Percentiles rank a stretch among this genome's conserved stretches.
Conservation (phyloP, 352 stramenopile genomes). For the Lagenidium giganteum region DNA sequence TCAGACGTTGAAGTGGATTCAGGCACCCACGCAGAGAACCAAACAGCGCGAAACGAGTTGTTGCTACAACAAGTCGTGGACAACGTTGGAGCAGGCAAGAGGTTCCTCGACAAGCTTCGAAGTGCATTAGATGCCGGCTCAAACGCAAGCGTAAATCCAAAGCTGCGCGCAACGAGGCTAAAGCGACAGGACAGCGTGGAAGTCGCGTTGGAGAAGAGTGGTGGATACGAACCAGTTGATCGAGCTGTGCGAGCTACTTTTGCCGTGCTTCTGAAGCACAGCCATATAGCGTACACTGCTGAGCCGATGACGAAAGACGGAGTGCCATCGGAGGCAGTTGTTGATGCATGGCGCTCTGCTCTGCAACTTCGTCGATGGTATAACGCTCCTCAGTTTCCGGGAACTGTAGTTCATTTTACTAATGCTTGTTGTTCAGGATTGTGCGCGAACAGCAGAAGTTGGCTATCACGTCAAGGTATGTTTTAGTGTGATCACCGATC, state of each 20-base stretch:
- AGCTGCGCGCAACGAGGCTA: constrained; percentile 43
- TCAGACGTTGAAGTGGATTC: no score
- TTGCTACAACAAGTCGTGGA: constrained; percentile 62
- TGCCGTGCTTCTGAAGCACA: constrained; percentile 68
- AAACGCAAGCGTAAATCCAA: constrained; percentile 29
- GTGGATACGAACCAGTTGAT: constrained; percentile 63
- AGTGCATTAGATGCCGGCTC: constrained; percentile 43
- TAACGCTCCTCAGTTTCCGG: not conserved
- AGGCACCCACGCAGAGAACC: constrained; percentile 2
- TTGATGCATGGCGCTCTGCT: constrained; percentile 58
- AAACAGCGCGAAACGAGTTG: constrained; percentile 26
- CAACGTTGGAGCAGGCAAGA: constrained; percentile 58
- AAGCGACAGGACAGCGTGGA: constrained; percentile 73
- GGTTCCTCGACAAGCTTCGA: constrained; percentile 61
- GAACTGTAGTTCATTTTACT: not conserved
- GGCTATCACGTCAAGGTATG: constrained; percentile 51
- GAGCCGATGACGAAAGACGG: constrained; percentile 50
- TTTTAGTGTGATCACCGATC: not conserved
- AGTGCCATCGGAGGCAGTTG: constrained; percentile 36
- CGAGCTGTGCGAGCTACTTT: constrained; percentile 63
- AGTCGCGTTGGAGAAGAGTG: constrained; percentile 64
- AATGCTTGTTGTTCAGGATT: constrained; percentile 34
- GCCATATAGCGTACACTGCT: constrained; percentile 53
- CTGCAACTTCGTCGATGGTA: constrained; percentile 70
- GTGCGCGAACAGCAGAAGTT: constrained; percentile 76